phyloP scores from a whole-genome alignment of 176 grass and related monocot species.

The Zizania latifolia region DNA sequence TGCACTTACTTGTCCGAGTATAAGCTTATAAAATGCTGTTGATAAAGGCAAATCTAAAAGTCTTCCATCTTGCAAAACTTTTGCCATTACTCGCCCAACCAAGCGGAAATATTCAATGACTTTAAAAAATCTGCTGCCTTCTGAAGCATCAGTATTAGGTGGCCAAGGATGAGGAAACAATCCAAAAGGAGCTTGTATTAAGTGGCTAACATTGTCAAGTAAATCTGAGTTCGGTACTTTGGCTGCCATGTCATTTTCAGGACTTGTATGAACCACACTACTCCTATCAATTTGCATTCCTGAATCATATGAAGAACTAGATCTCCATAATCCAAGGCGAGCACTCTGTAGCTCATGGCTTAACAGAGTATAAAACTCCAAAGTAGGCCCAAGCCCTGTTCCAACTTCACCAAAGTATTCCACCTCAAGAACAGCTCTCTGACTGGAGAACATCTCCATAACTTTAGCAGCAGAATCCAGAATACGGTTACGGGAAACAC shows the following conservation, averaged over 20 bases:
- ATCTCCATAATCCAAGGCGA: slow-evolving; percentile 77
- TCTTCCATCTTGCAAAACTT: slow-evolving; percentile 90
- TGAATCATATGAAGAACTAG: slow-evolving; percentile 35
- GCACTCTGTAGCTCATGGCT: slow-evolving; percentile 72
- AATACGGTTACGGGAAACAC: slow-evolving; percentile 75
- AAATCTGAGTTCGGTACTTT: slow-evolving; percentile 22
- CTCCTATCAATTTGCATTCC: slow-evolving; percentile 39
- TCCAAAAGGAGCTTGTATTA: slow-evolving; percentile 62
- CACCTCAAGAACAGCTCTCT: slow-evolving; percentile 85
- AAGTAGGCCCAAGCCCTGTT: slow-evolving; percentile 82
- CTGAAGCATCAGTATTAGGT: slow-evolving; percentile 43
- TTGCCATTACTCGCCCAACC: slow-evolving; percentile 68
- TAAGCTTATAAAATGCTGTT: slow-evolving; percentile 72
- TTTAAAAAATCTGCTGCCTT: slow-evolving; percentile 64
- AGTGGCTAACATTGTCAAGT: slow-evolving; percentile 27
- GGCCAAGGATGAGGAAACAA: slow-evolving; percentile 83
- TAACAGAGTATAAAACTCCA: slow-evolving; percentile 89
- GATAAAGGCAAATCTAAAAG: slow-evolving; percentile 81
- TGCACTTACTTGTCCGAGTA: slow-evolving; percentile 72
- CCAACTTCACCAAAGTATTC: slow-evolving; percentile 98
- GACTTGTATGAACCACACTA: too few species aligned
- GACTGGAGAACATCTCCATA: slow-evolving; percentile 89
- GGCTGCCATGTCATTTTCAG: slow-evolving; percentile 12
- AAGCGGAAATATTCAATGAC: slow-evolving; percentile 74
- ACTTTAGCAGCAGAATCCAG: slow-evolving; percentile 92